Evolutionary conservation across 805 yeast species (phyloP), one percentile per base, ranked within the genome.

Genomic region (Lachancea sp.): DNA sequence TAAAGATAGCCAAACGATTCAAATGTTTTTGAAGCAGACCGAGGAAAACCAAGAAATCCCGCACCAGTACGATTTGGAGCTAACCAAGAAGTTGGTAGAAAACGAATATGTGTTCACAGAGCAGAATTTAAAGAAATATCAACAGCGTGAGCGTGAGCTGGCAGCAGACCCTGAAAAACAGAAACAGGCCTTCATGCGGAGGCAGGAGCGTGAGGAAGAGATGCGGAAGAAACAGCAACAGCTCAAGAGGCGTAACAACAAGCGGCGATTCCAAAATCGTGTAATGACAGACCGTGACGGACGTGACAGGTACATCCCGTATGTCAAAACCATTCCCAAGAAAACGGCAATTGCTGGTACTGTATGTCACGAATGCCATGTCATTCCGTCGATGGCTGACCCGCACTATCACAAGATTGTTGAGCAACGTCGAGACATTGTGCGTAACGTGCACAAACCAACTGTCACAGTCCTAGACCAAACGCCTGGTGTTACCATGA

Each of bases 31-130:
- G 46, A 74, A 79, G 53, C 72, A 76, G 17, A 59, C 67, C 4
- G 41, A 38, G 16, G 57, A 69, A 34, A 70, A 71, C 46, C 70
- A 70, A 26, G 75, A 72, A 36, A 75, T 93, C 32, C 98, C 98
- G 9, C 86, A 79, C 56, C 85, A 85, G 53, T 93, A 90, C 62
- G 93, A 88, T 56, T 69, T 93, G 12, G 76, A 81, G 45, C 70
- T 93, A 59, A 77, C 85, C 19, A 88, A 88, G 63, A 80, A 83
- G 37, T 79, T 78, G 46, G 96, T 91, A 4, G 79, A 80, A 45
- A 93, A 91, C 60, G 87, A 93, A 49, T 93, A 74, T 60, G 84
- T 90, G 12, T 88, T 93, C 64, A 81, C 88, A 27, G 99, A 91
- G 67, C 82, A 86, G 58, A 90, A 89, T 59, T 71, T 86, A 54